Base-by-base conservation (phyloP, 2,329 filamentous ascomycete genomes). In the Alternaria hordeiaustralica region DNA sequence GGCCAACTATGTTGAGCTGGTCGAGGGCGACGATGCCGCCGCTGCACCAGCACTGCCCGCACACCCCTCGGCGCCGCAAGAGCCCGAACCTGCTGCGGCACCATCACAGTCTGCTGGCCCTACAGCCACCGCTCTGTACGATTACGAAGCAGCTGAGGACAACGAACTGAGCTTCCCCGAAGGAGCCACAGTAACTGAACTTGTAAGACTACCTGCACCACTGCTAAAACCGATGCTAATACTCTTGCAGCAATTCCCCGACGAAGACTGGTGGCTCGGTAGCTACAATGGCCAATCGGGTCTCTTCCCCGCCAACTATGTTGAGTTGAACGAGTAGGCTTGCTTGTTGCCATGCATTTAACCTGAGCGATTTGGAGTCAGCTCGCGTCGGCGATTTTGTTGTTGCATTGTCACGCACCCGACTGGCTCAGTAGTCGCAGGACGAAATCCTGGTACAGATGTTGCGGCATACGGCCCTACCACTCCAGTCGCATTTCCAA, bases 191-290 rank as follows among this genome's bases (percentile, higher is more conserved):
- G 91, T 99, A 72, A 91, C 87, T 26, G 87, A 91, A 75, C 84
- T 99, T 68, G 90, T 92, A 86, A 85, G 89, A 86, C 44, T 47
- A 9, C 12, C 21, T 21, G 18, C 21, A 10, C 25, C 13, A 25
- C 6, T 46, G 6, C 25, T 50, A 11, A 25, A 45, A 6, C 21
- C 9, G 18, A 50, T 50, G 59, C 70, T 76, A 55, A 79, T 82
- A 72, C 77, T 46, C 46, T 12, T 46, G 50, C 71, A 92, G 90
- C 93, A 97, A 84, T 98, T 98, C 81, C 96, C 96, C 3, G 96
- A 98, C 74, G 95, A 98, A 70, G 96, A 99, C 78, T 99, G 96
- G 96, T 99, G 96, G 96, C 92, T 95, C 73, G 96, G 96, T 62
- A 89, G 92, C 74, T 96, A 91, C 80, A 86, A 89, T 25, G 94